These are phyloP conservation scores for Curvularia sp. DNA, from an alignment of 2,329 filamentous ascomycete species.

Conservation along the genomic window DNA sequence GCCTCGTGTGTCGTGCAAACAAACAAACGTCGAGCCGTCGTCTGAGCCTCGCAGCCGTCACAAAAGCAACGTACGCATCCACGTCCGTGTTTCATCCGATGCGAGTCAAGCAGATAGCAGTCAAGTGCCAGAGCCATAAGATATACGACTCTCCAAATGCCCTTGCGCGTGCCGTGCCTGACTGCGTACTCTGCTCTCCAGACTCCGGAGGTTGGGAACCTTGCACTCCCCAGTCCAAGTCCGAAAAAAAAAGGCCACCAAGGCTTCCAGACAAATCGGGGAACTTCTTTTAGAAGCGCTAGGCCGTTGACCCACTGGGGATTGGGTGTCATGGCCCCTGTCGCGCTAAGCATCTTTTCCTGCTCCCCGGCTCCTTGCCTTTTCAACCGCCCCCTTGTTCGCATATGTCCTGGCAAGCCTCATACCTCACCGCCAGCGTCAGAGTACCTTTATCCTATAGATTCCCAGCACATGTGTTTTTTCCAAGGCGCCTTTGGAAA, in stretches of 20 bases:
- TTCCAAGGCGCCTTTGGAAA: constrained; percentile 9
- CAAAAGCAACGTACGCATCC: constrained; percentile 21
- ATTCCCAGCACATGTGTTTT: constrained; percentile 16
- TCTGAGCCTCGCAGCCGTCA: constrained; percentile 21
- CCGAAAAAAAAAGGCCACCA: constrained; percentile 22
- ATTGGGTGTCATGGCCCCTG: constrained; percentile 34
- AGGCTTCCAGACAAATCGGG: constrained; percentile 38
- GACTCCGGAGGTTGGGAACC: constrained; percentile 24
- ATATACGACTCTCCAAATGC: constrained; percentile 20
- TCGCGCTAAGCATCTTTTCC: constrained; percentile 23
- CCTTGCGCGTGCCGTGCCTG: constrained; percentile 18
- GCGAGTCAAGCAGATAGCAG: constrained; percentile 16
- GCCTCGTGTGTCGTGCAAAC: constrained; percentile 16
- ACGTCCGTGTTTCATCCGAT: constrained; percentile 15
- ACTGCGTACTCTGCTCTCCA: neutral
- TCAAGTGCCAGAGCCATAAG: neutral
- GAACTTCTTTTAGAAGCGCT: constrained; percentile 26
- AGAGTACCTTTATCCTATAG: constrained; percentile 23
- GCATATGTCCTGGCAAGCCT: constrained; percentile 31
- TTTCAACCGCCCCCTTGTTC: constrained; percentile 21
- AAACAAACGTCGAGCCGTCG: constrained; percentile 35
- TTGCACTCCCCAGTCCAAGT: constrained; percentile 16
- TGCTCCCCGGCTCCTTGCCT: constrained; percentile 22
- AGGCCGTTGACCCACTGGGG: constrained; percentile 31
- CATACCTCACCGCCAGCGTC: constrained; percentile 36